phyloP scores from a whole-genome alignment of 2,329 filamentous ascomycete species.

The Achaetomium macrosporum region DNA sequence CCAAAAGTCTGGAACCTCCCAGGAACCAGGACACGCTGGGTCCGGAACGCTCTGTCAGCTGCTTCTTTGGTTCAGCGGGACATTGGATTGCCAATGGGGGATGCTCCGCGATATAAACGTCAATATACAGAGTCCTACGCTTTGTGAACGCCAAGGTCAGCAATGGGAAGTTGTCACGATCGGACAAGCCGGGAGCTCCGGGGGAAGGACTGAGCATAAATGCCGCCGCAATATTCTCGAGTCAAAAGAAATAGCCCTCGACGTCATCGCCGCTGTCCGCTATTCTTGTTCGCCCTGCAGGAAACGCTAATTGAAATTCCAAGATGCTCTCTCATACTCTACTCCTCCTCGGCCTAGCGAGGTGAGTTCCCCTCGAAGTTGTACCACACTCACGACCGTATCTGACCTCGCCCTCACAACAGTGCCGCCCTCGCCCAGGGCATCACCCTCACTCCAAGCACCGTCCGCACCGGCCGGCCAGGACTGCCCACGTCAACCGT shows the following conservation, averaged over 20 bases:
- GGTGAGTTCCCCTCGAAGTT: constrained; percentile 9
- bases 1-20: constrained; percentile 12
- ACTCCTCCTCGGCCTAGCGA: constrained; percentile 10
- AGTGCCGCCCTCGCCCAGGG: constrained; percentile 20
- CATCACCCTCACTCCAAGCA: constrained; percentile 21
- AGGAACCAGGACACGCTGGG: constrained; percentile 14
- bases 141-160: not conserved
- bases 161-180: not conserved
- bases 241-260: not conserved
- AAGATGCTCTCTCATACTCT: constrained; percentile 18
- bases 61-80: not conserved
- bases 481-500: constrained; percentile 8
- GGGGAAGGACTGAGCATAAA: constrained; percentile 3
- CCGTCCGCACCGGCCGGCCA: constrained; percentile 16
- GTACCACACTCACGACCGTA: not conserved
- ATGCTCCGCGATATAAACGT: constrained; percentile 21
- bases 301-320: not conserved
- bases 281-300: not conserved
- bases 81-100: constrained; percentile 4
- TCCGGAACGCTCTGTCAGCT: not conserved
- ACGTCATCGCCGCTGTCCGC: not conserved
- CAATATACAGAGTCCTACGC: constrained; percentile 15
- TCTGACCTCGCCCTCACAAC: not conserved
- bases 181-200: not conserved
- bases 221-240: not conserved